phyloP scores from a whole-genome alignment of 495 filamentous ascomycete species.

The Penicillium egyptiacum region DNA sequence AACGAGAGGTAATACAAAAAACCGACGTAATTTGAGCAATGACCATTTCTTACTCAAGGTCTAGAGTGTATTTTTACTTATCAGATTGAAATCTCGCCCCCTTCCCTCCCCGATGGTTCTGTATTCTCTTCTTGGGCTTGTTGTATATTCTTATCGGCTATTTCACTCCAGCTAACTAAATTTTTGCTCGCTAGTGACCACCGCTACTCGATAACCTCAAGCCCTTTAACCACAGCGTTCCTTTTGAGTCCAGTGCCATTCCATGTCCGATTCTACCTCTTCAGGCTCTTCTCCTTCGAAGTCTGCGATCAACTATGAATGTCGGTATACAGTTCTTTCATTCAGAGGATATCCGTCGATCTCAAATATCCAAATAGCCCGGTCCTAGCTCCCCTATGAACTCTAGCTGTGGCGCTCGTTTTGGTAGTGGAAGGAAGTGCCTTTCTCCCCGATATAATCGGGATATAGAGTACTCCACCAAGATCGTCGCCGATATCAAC shows the following conservation, averaged over 20 bases:
- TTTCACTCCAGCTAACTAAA: neutral
- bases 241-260: neutral
- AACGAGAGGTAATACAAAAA: neutral
- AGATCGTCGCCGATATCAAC: constrained; percentile 25
- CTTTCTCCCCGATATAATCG: no score
- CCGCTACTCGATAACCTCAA: constrained; percentile 10
- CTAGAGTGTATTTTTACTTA: neutral
- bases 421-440: no score
- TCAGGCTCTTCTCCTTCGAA: constrained; percentile 24
- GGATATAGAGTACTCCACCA: neutral
- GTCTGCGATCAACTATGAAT: constrained; percentile 32
- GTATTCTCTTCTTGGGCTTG: neutral
- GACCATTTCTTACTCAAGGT: neutral
- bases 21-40: neutral
- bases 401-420: no score
- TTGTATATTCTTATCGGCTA: neutral
- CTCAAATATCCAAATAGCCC: constrained; percentile 25
- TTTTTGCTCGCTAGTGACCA: neutral
- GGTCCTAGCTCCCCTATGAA: neutral
- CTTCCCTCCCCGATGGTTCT: neutral
- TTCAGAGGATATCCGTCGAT: constrained; percentile 13
- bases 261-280: constrained; percentile 11
- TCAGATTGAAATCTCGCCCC: neutral
- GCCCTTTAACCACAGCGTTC: constrained; percentile 7
- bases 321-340: constrained; percentile 29